phyloP scores from a whole-genome alignment of 2,329 filamentous ascomycete genomes.

The Botrytis byssoidea region DNA sequence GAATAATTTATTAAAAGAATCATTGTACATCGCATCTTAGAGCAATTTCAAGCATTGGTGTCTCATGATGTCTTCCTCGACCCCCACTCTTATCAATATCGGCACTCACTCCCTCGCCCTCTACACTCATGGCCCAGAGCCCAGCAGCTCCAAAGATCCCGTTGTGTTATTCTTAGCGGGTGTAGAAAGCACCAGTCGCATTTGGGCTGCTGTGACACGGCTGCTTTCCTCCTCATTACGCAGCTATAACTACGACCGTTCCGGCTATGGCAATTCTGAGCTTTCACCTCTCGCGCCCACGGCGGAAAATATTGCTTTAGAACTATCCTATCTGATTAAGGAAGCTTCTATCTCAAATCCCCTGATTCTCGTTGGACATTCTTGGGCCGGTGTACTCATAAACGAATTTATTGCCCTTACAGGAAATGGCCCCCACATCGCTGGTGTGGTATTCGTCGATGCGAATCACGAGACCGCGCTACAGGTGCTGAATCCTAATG shows the following conservation, averaged over 20 bases:
- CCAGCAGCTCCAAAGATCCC: not conserved
- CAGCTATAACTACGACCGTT: conserved; percentile 28
- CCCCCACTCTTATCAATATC: conserved; percentile 23
- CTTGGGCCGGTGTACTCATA: conserved; percentile 25
- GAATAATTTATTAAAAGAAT: too few relatives aligned
- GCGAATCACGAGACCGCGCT: conserved; percentile 28
- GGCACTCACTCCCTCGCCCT: conserved; percentile 28
- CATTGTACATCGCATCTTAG: too few relatives aligned
- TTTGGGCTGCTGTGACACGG: conserved; percentile 25
- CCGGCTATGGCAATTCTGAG: conserved; percentile 25
- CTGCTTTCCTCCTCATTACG: conserved; percentile 19
- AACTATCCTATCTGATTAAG: conserved; percentile 26
- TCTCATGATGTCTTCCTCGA: not conserved
- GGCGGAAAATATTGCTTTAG: conserved; percentile 27
- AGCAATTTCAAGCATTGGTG: too few relatives aligned
- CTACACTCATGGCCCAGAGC: conserved; percentile 24
- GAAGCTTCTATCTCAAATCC: conserved; percentile 22
- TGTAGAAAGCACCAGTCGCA: conserved; percentile 8
- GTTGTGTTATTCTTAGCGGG: not conserved
- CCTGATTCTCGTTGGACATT: conserved; percentile 28
- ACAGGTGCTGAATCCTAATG: conserved; percentile 23
- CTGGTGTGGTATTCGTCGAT: conserved; percentile 30
- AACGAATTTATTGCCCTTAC: conserved; percentile 25
- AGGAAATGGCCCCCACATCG: conserved; percentile 19
- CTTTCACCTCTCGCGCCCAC: conserved; percentile 24